A percentile compares a stretch with the other conserved stretches of the same genome.
Evolutionary conservation across 2,329 filamentous ascomycete genomes (phyloP).

Genomic region (Verticillium longisporum): DNA sequence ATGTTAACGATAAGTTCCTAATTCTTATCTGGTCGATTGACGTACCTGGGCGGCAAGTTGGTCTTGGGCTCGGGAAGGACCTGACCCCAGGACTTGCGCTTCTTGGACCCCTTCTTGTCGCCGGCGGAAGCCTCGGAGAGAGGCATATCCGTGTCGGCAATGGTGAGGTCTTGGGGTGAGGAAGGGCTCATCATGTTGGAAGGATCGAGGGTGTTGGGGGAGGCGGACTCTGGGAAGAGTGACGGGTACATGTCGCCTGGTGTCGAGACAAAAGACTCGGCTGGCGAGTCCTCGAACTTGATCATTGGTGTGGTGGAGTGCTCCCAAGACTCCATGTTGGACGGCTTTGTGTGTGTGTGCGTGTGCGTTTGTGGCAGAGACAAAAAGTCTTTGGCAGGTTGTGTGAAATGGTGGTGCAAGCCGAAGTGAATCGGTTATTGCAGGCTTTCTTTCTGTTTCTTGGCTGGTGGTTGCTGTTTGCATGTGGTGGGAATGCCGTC

Average conservation of each 20-base stretch:
- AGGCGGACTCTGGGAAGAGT: constrained; percentile 32
- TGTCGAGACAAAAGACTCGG: constrained; percentile 46
- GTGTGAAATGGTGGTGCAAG: constrained; percentile 15
- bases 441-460: constrained; percentile 25
- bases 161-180: constrained; percentile 20
- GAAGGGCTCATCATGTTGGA: constrained; percentile 43
- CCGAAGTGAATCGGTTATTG: constrained; percentile 13
- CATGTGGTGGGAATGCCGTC: constrained; percentile 25
- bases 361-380: not conserved
- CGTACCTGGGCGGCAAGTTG: constrained; percentile 81
- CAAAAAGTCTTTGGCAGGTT: constrained; percentile 9
- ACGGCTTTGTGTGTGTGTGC: constrained; percentile 12
- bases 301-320: constrained; percentile 32
- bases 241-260: constrained; percentile 42
- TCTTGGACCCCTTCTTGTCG: constrained; percentile 71
- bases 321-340: constrained; percentile 33
- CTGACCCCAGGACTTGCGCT: constrained; percentile 98
- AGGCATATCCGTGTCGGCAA: constrained; percentile 15
- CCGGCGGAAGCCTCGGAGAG: constrained; percentile 26
- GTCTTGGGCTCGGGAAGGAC: constrained; percentile 95
- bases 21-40: constrained; percentile 5
- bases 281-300: constrained; percentile 47
- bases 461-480: constrained; percentile 9
- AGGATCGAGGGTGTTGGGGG: constrained; percentile 31
- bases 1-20: constrained; percentile 17